phyloP scores from a whole-genome alignment of 2,329 filamentous ascomycete species.

The Verticillium tricorpus region DNA sequence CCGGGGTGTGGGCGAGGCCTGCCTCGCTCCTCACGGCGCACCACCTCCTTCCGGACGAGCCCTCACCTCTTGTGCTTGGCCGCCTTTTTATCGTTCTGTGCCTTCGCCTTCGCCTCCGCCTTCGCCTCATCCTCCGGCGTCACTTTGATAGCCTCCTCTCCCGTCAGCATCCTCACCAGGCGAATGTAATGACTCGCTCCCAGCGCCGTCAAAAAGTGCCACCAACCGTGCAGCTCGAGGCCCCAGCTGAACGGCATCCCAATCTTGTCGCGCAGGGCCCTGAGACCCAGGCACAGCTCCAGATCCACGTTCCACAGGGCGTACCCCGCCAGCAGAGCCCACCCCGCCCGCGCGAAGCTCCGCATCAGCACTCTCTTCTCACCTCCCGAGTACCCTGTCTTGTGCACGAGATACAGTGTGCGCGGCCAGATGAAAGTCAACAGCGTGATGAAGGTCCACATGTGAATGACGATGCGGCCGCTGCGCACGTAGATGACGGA shows the following conservation, averaged over 20 bases:
- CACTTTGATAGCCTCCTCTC: not conserved
- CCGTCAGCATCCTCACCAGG: slow-evolving; percentile 16
- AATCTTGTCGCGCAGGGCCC: slow-evolving; percentile 34
- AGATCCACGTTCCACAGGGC: slow-evolving; percentile 54
- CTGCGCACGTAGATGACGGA: slow-evolving; percentile 37
- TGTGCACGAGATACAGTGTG: slow-evolving; percentile 28
- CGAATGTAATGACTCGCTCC: slow-evolving; percentile 40
- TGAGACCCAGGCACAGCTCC: slow-evolving; percentile 44
- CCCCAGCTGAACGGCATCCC: slow-evolving; percentile 52
- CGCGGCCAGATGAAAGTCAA: slow-evolving; percentile 27
- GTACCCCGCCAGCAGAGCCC: slow-evolving; percentile 39
- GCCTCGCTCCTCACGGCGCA: too few species aligned
- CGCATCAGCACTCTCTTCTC: slow-evolving; percentile 20
- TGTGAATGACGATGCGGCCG: slow-evolving; percentile 38
- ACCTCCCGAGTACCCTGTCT: slow-evolving; percentile 22
- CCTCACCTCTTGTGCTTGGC: not conserved
- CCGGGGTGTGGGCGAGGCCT: too few species aligned
- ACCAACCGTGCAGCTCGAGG: slow-evolving; percentile 60
- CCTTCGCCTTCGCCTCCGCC: not conserved
- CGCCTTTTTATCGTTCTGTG: not conserved
- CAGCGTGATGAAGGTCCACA: slow-evolving; percentile 29
- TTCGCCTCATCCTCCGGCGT: not conserved
- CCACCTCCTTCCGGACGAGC: not conserved
- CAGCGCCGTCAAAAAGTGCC: slow-evolving; percentile 56
- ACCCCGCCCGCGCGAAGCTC: slow-evolving; percentile 22